Conservation (phyloP, 805 yeast species). For the Groenewaldozyma salmanticensis region DNA sequence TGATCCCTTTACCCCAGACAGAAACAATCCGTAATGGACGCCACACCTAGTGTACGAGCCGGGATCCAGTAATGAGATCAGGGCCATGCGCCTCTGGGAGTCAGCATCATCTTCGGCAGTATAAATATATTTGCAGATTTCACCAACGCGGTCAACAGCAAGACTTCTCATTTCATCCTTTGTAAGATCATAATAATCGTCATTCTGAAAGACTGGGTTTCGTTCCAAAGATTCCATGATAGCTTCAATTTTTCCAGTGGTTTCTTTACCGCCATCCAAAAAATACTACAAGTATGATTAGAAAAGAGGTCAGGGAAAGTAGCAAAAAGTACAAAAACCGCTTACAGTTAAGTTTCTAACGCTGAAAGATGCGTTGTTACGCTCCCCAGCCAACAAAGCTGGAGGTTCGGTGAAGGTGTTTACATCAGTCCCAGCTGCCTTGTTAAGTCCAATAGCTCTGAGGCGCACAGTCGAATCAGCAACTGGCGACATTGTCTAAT, state of each 20-base stretch:
- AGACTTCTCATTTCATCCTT: conserved; percentile 32
- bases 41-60: conserved; percentile 74
- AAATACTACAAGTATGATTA: conserved; percentile 25
- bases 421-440: conserved; percentile 16
- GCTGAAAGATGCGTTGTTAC: conserved; percentile 30
- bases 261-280: conserved; percentile 33
- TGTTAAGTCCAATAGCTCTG: conserved; percentile 3
- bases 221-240: conserved; percentile 40
- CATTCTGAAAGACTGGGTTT: conserved; percentile 41
- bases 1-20: conserved; percentile 72
- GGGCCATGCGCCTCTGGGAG: conserved; percentile 18
- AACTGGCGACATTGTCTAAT: no score
- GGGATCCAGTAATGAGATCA: conserved; percentile 46
- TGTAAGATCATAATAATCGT: conserved; percentile 38
- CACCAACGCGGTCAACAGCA: conserved; percentile 26
- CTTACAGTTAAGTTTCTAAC: conserved; percentile 28
- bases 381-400: conserved; percentile 30
- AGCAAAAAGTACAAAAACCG: not conserved
- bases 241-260: conserved; percentile 31
- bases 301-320: not conserved
- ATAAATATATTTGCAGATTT: conserved; percentile 19
- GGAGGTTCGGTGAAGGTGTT: conserved; percentile 23
- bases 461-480: no score
- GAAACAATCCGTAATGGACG: conserved; percentile 78
- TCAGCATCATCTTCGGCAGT: conserved; percentile 21